These are phyloP conservation scores for Zoysia matrella DNA, from an alignment of 202 grass and related monocot species.

Conservation along the genomic window DNA sequence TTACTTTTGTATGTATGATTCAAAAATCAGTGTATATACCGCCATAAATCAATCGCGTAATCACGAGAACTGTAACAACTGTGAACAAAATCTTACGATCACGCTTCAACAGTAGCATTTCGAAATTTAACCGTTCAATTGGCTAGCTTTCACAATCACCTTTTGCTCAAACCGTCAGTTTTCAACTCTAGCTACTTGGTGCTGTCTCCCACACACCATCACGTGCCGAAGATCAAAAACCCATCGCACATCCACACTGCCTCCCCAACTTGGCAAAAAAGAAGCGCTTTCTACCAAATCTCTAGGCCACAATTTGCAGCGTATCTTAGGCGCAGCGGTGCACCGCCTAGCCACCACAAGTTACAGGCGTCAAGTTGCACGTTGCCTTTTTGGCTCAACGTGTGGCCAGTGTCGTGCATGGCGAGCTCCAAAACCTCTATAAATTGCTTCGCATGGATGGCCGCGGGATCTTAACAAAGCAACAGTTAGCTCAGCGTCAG, in stretches of 20 bases:
- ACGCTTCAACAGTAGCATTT: conserved; percentile 22
- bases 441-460: conserved; percentile 30
- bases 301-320: conserved; percentile 39
- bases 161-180: background rate
- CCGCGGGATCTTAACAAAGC: conserved; percentile 4
- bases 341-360: conserved; percentile 35
- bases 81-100: conserved; percentile 1
- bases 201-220: conserved; percentile 27
- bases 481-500: background rate
- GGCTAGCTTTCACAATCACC: conserved; percentile 40
- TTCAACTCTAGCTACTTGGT: conserved; percentile 13
- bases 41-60: background rate
- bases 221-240: conserved; percentile 40
- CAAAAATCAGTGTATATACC: background rate
- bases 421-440: conserved; percentile 10
- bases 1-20: background rate
- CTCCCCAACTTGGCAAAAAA: conserved; percentile 42
- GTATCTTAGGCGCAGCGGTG: background rate
- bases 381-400: conserved; percentile 31
- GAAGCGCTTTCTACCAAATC: conserved; percentile 38
- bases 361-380: conserved; percentile 47
- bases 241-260: background rate
- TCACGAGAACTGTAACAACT: background rate
- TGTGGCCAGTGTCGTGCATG: conserved; percentile 37
- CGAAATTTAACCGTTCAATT: conserved; percentile 11